Base-by-base conservation (phyloP, 352 stramenopile genomes). In the Phytopythium vexans region DNA sequence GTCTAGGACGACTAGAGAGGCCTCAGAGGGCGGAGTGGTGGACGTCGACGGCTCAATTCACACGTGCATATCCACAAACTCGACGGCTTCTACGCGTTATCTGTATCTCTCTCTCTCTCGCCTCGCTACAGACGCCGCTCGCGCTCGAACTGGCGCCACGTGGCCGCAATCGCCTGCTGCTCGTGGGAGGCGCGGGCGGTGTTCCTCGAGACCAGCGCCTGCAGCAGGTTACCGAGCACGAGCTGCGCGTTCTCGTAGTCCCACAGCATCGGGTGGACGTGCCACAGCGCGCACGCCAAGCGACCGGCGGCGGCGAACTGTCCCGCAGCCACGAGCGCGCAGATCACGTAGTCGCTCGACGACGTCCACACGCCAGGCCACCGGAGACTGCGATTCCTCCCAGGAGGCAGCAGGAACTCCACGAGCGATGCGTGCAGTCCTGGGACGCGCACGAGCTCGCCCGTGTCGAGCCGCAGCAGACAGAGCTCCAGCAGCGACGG, bases 241-340 rank as follows among this genome's bases (percentile, higher is more conserved):
- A 89, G 61, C 10, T 72, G 78, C 41, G 78, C 77, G 41, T 74
- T 88, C 57, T 88, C 77, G 6, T 77, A 36, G 51, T 89, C 79
- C 75, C 79, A 90, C 3, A 92, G 66, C 58, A 92, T 60, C 8
- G 73, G 75, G 38, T 89, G 76, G 6, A 74, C 63, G 37, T 74
- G 69, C 54, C 74, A 79, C 7, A 89, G 42, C 12, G 72, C 73
- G 41, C 79, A 87, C 0, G 69, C 68, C 6, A 92, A 41, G 15
- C 82, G 75, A 1, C 61, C 66, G 3, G 79, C 82, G 16, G 62
- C 65, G 32, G 79, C 77, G 38, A 68, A 74, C 38, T 90, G 69
- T 1, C 58, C 53, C 32, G 72, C 52, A 9, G 47, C 44, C 42
- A 90, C 74, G n/a, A 92, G 65, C 34, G 70, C 77, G 36, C 75